Base-by-base conservation (phyloP, 768 basidiomycete genomes). In the Tricholoma bakamatsutake region DNA sequence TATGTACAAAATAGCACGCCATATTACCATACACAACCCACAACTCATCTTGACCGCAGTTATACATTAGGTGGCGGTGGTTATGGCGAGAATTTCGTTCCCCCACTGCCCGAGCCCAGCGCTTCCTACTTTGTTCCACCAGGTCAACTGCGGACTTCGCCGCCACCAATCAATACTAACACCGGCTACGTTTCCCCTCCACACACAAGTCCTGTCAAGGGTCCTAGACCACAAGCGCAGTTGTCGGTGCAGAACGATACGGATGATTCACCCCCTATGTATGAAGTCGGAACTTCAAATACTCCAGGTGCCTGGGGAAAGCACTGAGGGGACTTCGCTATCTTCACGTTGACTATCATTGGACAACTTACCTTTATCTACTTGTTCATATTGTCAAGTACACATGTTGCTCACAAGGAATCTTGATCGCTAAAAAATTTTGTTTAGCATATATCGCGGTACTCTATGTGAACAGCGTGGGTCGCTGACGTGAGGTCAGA, bases 181-280 rank as follows among this genome's bases (percentile, higher is more conserved):
- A 55, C 63, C 17, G 67, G 59, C 18, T 65, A 60, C 55, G 54
- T 59, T 15, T 10, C 57, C 9, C 59, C 66, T 4, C 43, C 61
- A 2, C 66, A 64, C 24, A 66, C 62, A 2, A 80, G 72, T 63
- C 78, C 80, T 31, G 62, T 76, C 39, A 76, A 64, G 52, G 78
- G 79, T 2, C 78, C 80, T 2, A 66, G 73, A 58, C 61, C 71
- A 8, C 74, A 70, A 13, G 71, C 72, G 34, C 63, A 61, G 45
- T 60, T 61, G 21, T 59, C 59, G 15, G 59, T 63, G 24, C 61
- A 62, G 45, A 62, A 66, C 18, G 61, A 70, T 24, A 75, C 76
- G 48, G 69, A 79, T 13, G 88, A 89, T 15, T 75, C 71, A 34
- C 88, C 88, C 12, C 88, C 88, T 28, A 74, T 70, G 51, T 90